Evolutionary conservation across 2,329 filamentous ascomycete genomes (phyloP), one percentile per base, ranked within the genome.

Genomic region (Sclerotinia spermophila): DNA sequence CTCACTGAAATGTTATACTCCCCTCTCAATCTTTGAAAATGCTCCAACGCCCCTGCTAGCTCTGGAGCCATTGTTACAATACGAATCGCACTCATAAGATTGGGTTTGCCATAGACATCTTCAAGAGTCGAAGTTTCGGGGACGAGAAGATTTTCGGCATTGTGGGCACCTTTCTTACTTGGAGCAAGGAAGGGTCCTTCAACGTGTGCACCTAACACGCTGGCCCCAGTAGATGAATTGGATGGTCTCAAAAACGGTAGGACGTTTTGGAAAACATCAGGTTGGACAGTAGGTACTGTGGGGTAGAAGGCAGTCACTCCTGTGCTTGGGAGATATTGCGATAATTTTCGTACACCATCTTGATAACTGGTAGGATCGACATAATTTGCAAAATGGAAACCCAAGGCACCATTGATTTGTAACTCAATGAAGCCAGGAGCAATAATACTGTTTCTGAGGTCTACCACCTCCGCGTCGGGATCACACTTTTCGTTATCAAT

Each of bases 141-240:
- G 17, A 76, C 61, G 35, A 74, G 75, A 74, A 78, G 75, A 51
- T 77, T 75, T 44, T 72, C 67, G 2, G 75, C 74, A 75, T 77
- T 74, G 53, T 87, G 85, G 10, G 85, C 85, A 53, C 86, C 86
- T 76, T 84, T 85, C 75, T 87, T 87, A 5, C 79, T 78, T 1
- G 84, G 82, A 71, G 83, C 81, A 8, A 88, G 82, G 74, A 85
- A 87, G 11, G 86, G 86, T 2, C 86, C 86, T 81, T 87, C 86
- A 27, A 82, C 81, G 74, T 87, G 86, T n/a, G 85, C 85, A 42
- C 86, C 86, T 1, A 87, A 81, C 8, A 87, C 80, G 27, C 82
- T 81, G n/a, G 86, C 85, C 6, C 81, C 81, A 21, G 77, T 73
- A 15, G 79, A 71, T 24, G 83, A 81, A 17, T 80, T 75, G 33